Base-by-base conservation (phyloP, 768 basidiomycete genomes). In the Guyanaporus albipodus region DNA sequence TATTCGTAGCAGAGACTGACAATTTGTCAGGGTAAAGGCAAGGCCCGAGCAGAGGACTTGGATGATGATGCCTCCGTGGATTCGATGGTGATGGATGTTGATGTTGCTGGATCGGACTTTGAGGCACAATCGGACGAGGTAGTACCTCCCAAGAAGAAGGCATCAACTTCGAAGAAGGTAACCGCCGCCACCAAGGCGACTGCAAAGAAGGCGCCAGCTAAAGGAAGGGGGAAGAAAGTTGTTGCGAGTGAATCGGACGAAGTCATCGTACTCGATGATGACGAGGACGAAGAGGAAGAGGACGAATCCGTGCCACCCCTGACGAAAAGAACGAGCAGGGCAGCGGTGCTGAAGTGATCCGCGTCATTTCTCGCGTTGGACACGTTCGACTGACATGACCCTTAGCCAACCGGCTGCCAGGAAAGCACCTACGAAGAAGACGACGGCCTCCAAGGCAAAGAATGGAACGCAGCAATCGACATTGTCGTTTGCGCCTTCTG, bases 31-130 rank as follows among this genome's bases (percentile, higher is more conserved):
- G 78, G 68, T 8, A 85, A 83, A 64, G 73, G 70, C 21, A 78
- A 74, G 58, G 74, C 68, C 9, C 72, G 70, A 8, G 73, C 57
- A 2, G 74, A 74, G 19, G 75, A 75, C 3, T 83, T 77, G 3
- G 85, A 83, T 27, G 73, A 54, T 28, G 73, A 54, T 12, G 69
- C 59, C 19, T 77, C 73, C 0, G 62, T 65, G 12, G 89, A 90
- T 59, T 89, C 85, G 4, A 88, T 88, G 85, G 69, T 75, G 70
- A 83, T 87, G 78, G 85, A 91, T 38, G 63, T 88, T 37, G 85
- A 86, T 50, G 68, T 56, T 9, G 75, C 62, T 2, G 77, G 71
- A 15, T 84, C 77, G 26, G 83, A 76, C 37, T 62, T 64, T 26
- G 73, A 80, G 22, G 73, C 69, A 0, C 43, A 44, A 15, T 59